phyloP scores from a whole-genome alignment of 148 eudicot genomes.

The Suaeda aralocaspica region DNA sequence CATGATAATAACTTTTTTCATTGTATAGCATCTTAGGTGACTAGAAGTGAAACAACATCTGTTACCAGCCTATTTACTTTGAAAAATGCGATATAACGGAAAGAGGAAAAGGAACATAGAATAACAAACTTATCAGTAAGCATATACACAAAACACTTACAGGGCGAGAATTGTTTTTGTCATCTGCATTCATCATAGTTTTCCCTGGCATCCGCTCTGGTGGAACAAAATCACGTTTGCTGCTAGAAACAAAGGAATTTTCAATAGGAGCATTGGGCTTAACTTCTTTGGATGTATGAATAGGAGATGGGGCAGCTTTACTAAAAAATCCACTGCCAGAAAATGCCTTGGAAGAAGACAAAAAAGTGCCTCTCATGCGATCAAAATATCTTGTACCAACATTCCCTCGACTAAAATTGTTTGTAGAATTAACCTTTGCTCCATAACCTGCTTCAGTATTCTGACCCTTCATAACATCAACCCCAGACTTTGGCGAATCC shows the following conservation, averaged over 20 bases:
- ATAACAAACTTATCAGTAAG: background rate
- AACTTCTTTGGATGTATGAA: slow-evolving; percentile 54
- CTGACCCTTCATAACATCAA: slow-evolving; percentile 43
- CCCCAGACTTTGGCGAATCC: slow-evolving; percentile 44
- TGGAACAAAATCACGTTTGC: slow-evolving; percentile 48
- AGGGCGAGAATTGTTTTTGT: slow-evolving; percentile 21
- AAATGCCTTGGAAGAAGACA: slow-evolving; percentile 85
- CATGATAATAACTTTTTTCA: background rate
- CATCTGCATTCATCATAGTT: slow-evolving; percentile 44
- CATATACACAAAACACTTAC: slow-evolving; percentile 40
- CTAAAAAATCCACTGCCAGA: slow-evolving; percentile 80
- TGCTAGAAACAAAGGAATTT: slow-evolving; percentile 40
- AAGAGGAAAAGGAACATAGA: too few relatives aligned
- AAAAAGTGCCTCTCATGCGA: slow-evolving; percentile 76
- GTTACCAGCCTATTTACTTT: too few relatives aligned
- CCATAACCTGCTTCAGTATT: slow-evolving; percentile 43
- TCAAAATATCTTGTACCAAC: slow-evolving; percentile 85
- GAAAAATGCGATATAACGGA: too few relatives aligned
- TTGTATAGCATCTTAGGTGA: background rate
- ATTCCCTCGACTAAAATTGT: slow-evolving; percentile 55
- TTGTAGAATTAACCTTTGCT: slow-evolving; percentile 40
- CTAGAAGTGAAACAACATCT: background rate
- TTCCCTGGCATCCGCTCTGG: slow-evolving; percentile 41
- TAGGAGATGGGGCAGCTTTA: slow-evolving; percentile 42
- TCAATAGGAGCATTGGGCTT: slow-evolving; percentile 48